Evolutionary conservation across 169 alveolate species (phyloP), one percentile per base, ranked within the genome.

Genomic region (Babesia ovis): DNA sequence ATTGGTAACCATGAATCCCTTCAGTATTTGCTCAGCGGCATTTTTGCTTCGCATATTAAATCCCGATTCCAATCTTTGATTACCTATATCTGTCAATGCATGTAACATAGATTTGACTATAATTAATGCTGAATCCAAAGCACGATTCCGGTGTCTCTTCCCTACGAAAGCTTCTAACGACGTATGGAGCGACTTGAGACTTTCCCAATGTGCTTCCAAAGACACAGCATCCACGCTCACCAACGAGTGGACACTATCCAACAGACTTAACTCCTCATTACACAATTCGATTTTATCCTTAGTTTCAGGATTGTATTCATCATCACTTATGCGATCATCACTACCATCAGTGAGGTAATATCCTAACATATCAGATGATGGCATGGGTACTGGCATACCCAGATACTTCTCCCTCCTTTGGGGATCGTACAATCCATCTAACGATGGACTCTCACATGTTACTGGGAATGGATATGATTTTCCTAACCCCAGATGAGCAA

Each of bases 281-380:
- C 20, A 31, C 43, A 41, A 50, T 22, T 23, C 32, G 32, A 48
- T 20, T 35, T 5, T 16, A 4, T 45, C 29, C 25, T 4, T 5
- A 27, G 46, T 27, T 27, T 14, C 73, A 14, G 31, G 35, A 51
- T 50, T 42, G 16, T 9, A 51, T 16, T 41, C 66, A 34, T 80
- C 84, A 68, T 87, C 92, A 20, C 91, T 59, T 14, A 87, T 34
- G n/a, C 81, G 81, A 41, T 87, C 93, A 69, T 89, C 93, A 53
- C 85, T 79, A 0, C 93, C 93, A 51, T 89, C 93, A 14, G 93
- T 89, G 56, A 89, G 59, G 81, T 89, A 89, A 61, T 70, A 89
- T 0, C 93, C 93, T 4, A 89, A 34, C 4, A 84, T 34, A n/a
- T 68, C 58, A 6, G 45, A 34, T 29, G 46, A 51, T 29, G 86